Base-by-base conservation (phyloP, 2,329 filamentous ascomycete species). In the Myriangium duriaei region DNA sequence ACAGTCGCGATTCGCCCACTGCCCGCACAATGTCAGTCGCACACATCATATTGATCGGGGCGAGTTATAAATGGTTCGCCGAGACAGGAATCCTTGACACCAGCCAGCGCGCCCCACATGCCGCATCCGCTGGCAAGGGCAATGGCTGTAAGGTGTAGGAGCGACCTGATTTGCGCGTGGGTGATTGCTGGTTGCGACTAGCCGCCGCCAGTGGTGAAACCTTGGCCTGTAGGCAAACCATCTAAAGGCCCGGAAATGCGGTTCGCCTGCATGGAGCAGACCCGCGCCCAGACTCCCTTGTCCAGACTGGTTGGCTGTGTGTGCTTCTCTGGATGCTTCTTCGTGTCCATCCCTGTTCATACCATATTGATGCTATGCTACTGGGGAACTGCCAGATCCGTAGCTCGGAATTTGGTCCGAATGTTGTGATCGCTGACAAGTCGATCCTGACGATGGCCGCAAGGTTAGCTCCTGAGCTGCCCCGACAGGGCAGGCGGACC, bases 161-260 rank as follows among this genome's bases (percentile, higher is more conserved):
- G 21, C 21, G 21, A 26, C 21, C 21, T 39, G 36, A 39, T 39
- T 39, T 30, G 36, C 32, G 36, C 28, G 21, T 19, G 36, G 21
- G 14, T 24, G 16, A 26, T 26, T 32, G 36, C 36, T 32, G 36
- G 32, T 39, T 19, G 19, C 28, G 36, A 30, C 36, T 39, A 39
- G 36, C 36, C 32, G 36, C 36, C n/a, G 21, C 30, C 30, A 30
- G 36, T 39, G 32, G 36, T 39, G 36, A 39, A 39, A 39, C 36
- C 30, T 39, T 39, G 36, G 36, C 29, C 32, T 39, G 36, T 11
- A 28, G 16, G 29, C 36, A 29, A 32, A 32, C 31, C 36, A 29
- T 29, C 28, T 32, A 17, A 17, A 38, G 29, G 36, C 30, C 36
- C 36, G 30, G 36, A 33, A 39, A 33, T 39, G 36, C 36, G 36